Evolutionary conservation across 129 eudicot genomes (phyloP).

Genomic region (Flaveria robusta): DNA sequence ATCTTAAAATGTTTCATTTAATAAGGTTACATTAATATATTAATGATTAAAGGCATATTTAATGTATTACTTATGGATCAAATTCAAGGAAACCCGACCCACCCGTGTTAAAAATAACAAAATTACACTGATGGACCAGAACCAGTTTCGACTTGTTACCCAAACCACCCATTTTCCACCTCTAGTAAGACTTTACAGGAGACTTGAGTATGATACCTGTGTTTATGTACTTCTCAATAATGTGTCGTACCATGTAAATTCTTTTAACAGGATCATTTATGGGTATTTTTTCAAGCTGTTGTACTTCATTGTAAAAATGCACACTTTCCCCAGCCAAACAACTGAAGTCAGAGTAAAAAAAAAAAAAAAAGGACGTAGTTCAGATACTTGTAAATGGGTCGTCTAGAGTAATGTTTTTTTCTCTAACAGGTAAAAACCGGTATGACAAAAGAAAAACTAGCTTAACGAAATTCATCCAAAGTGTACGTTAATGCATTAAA

Average conservation of each 20-base stretch:
- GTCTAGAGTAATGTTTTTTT: conserved; percentile 10
- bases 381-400: background rate
- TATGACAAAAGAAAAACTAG: background rate
- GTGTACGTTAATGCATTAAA: background rate
- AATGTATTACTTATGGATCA: background rate
- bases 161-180: background rate
- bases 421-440: background rate
- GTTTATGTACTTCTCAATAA: conserved; percentile 68
- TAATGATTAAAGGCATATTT: background rate
- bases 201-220: conserved; percentile 47
- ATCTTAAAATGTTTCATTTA: background rate
- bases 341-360: conserved; percentile 37
- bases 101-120: background rate
- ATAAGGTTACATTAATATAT: background rate
- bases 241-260: conserved; percentile 92
- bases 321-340: conserved; percentile 95
- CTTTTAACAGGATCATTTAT: conserved; percentile 64
- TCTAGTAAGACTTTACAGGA: conserved; percentile 8
- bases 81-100: background rate
- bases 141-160: background rate
- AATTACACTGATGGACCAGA: background rate
- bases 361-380: background rate
- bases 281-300: conserved; percentile 69
- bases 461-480: background rate
- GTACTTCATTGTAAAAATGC: conserved; percentile 87